Conservation (phyloP, 2,329 filamentous ascomycete genomes). For the Periglandula ipomoeae region DNA sequence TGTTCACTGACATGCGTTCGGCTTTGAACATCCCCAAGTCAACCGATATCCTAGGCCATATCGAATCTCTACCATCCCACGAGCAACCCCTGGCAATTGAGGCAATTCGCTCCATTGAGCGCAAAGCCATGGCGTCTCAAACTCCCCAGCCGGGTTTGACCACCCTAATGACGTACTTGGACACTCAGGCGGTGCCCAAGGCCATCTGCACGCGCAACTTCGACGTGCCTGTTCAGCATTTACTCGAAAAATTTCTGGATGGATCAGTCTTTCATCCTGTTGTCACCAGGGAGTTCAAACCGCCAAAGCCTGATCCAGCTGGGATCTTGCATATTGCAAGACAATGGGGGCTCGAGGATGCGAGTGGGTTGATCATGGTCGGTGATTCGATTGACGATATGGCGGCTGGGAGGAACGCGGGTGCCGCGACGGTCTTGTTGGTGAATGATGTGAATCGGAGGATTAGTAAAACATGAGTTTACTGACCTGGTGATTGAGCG, state of each 20-base stretch:
- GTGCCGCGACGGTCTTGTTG: slow-evolving; percentile 83
- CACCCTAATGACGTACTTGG: slow-evolving; percentile 73
- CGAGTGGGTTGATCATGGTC: slow-evolving; percentile 50
- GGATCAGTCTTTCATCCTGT: slow-evolving; percentile 64
- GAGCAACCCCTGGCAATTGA: slow-evolving; percentile 56
- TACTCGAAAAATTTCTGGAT: slow-evolving; percentile 66
- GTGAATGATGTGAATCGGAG: slow-evolving; percentile 71
- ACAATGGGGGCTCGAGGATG: slow-evolving; percentile 55
- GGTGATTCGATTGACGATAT: slow-evolving; percentile 89
- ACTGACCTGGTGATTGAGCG: slow-evolving; percentile 66
- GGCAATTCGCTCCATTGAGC: slow-evolving; percentile 71
- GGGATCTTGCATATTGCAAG: slow-evolving; percentile 80
- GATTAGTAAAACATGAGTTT: slow-evolving; percentile 60
- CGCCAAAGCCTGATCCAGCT: slow-evolving; percentile 79
- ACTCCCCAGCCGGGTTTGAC: slow-evolving; percentile 72
- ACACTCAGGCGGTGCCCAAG: slow-evolving; percentile 57
- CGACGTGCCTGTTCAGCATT: slow-evolving; percentile 64
- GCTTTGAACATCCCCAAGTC: slow-evolving; percentile 63
- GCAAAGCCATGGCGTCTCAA: slow-evolving; percentile 69
- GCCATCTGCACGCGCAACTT: slow-evolving; percentile 95
- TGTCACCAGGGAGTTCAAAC: slow-evolving; percentile 73
- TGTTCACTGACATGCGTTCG: slow-evolving; percentile 81
- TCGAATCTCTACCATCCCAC: slow-evolving; percentile 59
- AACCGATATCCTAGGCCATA: slow-evolving; percentile 81
- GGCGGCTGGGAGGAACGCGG: slow-evolving; percentile 72